Evolutionary conservation across 148 eudicot species (phyloP), one percentile per base, ranked within the genome.

Genomic region (Cornus florida): DNA sequence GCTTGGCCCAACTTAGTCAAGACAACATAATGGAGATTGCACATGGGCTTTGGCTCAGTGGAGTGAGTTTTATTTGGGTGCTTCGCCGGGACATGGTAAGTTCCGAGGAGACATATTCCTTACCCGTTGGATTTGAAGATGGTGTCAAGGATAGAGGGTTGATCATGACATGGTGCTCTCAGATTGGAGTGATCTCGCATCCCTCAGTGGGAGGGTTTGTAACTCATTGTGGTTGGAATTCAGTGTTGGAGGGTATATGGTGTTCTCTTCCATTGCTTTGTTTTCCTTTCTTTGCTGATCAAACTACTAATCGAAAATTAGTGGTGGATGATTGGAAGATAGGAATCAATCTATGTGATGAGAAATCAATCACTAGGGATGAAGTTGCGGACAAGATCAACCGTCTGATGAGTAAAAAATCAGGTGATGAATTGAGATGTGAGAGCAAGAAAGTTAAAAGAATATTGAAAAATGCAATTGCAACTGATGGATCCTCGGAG

Each of bases 321-420:
- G 39, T 69, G 39, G 71, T 69, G 32, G 71, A 69, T 69, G 71
- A 69, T 69, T 69, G 41, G 59, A 53, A 16, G 59, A 53, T 53
- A 12, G 59, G 59, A 53, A 53, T 53, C 1, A 53, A 53, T 53
- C 17, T 69, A 11, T 69, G 71, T 69, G 71, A 69, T 17, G 7
- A 69, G 20, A 35, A 69, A 13, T 13, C 71, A 13, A 8, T 69
- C 4, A 32, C 35, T 0, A 31, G 71, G 71, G 8, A 12, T 7
- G 71, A 69, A 35, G 71, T 32, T 0, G 14, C 41, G 17, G 39
- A 69, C 2, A 69, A 69, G 41, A 69, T 69, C 23, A 31, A 12
- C 17, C 6, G 10, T 69, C 23, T 69, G 43, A 69, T 69, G 39
- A 69, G 10, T 11, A 41, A 7, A 31, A 35, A 35, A 69, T 31